phyloP scores from a whole-genome alignment of 257 asterid genomes.

The Rauvolfia tetraphylla region DNA sequence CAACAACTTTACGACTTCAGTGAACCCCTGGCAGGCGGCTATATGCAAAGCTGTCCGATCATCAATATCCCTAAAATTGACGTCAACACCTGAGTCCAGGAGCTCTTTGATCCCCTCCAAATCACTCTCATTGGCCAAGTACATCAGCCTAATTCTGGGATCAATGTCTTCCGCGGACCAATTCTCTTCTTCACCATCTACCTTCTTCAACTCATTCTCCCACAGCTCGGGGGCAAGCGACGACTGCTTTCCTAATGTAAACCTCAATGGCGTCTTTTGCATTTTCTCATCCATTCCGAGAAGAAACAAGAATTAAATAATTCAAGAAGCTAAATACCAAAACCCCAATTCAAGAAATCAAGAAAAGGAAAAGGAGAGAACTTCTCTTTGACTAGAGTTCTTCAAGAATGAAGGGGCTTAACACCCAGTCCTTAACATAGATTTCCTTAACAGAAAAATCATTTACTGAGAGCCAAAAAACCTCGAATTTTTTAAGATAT shows the following conservation, averaged over 20 bases:
- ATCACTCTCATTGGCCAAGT: constrained; percentile 78
- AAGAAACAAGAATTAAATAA: neutral
- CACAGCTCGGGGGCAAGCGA: constrained; percentile 81
- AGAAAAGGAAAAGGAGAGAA: neutral
- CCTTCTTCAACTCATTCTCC: constrained; percentile 46
- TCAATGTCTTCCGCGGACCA: constrained; percentile 44
- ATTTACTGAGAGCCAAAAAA: neutral
- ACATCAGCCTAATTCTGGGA: constrained; percentile 82
- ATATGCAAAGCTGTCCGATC: constrained; percentile 88
- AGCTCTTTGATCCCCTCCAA: constrained; percentile 81
- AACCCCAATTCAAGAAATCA: neutral
- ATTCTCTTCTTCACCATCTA: constrained; percentile 33
- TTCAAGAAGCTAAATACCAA: neutral
- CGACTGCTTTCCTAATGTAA: constrained; percentile 74
- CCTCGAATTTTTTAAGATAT: neutral
- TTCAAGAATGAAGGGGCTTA: neutral
- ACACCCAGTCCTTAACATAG: neutral
- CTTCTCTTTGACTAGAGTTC: neutral
- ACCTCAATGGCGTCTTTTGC: constrained; percentile 37
- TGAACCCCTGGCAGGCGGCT: constrained; percentile 95
- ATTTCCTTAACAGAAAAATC: neutral
- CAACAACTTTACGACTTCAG: constrained; percentile 59
- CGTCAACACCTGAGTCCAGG: constrained; percentile 56
- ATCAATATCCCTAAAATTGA: constrained; percentile 82
- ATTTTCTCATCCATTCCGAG: constrained; percentile 40